Evolutionary conservation across 495 filamentous ascomycete genomes (phyloP), one percentile per base, ranked within the genome.

Genomic region (Tuber magnatum): DNA sequence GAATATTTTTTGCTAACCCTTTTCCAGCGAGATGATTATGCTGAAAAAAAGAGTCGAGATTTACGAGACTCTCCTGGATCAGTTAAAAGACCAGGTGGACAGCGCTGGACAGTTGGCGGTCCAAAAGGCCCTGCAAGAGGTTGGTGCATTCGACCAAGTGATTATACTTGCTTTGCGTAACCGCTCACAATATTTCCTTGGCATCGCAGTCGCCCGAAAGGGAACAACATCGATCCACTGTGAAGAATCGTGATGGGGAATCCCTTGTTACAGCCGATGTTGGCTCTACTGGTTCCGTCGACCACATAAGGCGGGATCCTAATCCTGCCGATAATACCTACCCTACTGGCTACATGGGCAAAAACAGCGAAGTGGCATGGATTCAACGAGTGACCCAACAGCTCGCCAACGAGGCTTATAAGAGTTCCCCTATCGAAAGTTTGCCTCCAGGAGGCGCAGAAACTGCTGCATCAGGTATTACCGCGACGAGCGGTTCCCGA

Each of bases 331-430:
- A 86, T 75, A 81, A 83, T 61, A 82, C 85, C 12, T 80, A 84
- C 76, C 82, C 84, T 5, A 88, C 86, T 22, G 88, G 89, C 0
- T 91, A 87, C 77, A 84, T 90, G 73, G 90, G 90, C 32, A 89
- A 88, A 74, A 88, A 86, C 69, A 91, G 89, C 0, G 88, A 89
- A 72, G 85, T 89, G 16, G 83, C 83, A 56, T 91, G 90, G 90
- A 83, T 90, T 7, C 87, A 88, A 73, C 85, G 83, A 35, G 77
- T 82, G 44, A 77, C 80, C 41, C 74, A 82, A 39, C 80, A 82
- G 16, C 73, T 82, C 39, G 79, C 80, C 56, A 72, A 72, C 18
- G 80, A 82, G 68, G 80, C 80, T 68, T 6, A 24, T 48, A 42
- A 51, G 40, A 28, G 70, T 41, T 70, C 40, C 5, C 32, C 79